Evolutionary conservation across 2,329 filamentous ascomycete species (phyloP).

Genomic region (Alternaria sp.): DNA sequence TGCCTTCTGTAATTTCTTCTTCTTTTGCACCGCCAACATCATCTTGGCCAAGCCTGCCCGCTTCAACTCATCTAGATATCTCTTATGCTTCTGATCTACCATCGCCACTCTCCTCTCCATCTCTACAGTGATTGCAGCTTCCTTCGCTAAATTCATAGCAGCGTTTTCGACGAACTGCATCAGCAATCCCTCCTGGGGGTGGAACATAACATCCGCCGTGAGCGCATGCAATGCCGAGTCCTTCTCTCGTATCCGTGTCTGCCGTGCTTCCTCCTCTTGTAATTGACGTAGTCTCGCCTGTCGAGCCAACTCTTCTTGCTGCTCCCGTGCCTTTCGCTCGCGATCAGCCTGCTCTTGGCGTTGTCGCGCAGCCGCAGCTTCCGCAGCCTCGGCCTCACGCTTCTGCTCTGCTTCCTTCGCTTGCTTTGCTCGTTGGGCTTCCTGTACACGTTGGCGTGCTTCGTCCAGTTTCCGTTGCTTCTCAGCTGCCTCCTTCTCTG

Average conservation of each 20-base stretch:
- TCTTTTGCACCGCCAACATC: conserved; percentile 29
- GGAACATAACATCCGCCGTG: conserved; percentile 47
- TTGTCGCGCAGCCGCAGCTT: conserved; percentile 18
- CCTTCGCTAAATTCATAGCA: conserved; percentile 43
- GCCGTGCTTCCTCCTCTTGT: conserved; percentile 27
- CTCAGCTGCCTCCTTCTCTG: conserved; percentile 15
- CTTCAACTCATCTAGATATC: conserved; percentile 22
- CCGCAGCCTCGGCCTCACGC: conserved; percentile 18
- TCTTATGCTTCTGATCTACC: conserved; percentile 26
- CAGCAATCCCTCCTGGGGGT: conserved; percentile 50
- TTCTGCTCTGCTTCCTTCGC: conserved; percentile 20
- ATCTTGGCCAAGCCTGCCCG: conserved; percentile 29
- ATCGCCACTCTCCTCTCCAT: conserved; percentile 31
- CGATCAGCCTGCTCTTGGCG: conserved; percentile 22
- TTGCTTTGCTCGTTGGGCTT: conserved; percentile 15
- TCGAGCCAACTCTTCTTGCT: conserved; percentile 23
- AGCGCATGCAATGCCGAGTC: conserved; percentile 39
- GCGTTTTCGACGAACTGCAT: conserved; percentile 54
- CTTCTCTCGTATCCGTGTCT: conserved; percentile 18
- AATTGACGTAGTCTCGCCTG: conserved; percentile 28
- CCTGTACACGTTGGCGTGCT: conserved; percentile 15
- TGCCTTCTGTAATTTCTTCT: conserved; percentile 27
- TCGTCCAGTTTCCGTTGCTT: conserved; percentile 18
- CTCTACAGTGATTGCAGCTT: conserved; percentile 43
- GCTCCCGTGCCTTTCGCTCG: conserved; percentile 23